Conservation (phyloP, 1,284 basidiomycete species). For the Serendipita sp. region DNA sequence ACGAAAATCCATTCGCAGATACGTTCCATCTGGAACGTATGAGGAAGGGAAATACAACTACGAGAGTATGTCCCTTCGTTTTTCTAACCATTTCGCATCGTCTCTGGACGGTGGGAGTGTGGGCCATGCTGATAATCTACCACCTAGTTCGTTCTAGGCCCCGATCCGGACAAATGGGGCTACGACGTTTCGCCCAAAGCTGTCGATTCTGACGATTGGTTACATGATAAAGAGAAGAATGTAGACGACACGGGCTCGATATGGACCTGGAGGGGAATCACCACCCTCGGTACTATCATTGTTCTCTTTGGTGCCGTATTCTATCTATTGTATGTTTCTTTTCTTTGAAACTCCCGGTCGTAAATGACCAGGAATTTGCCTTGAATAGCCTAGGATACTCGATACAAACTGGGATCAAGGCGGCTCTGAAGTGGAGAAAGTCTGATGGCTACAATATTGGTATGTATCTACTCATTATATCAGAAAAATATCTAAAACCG, state of each 20-base stretch:
- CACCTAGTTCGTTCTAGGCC: no score
- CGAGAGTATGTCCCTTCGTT: no score
- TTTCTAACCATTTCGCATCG: no score
- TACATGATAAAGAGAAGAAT: slow-evolving; percentile 52
- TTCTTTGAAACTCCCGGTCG: neutral
- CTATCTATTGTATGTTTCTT: slow-evolving; percentile 18
- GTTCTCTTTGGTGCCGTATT: slow-evolving; percentile 35
- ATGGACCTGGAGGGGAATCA: slow-evolving; percentile 35
- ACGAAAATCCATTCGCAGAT: no score
- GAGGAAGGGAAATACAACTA: no score
- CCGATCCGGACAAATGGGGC: neutral
- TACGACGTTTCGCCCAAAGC: neutral
- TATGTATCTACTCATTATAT: slow-evolving; percentile 14
- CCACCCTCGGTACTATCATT: slow-evolving; percentile 50
- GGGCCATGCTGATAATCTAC: no score
- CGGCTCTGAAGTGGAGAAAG: neutral
- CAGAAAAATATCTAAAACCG: slow-evolving; percentile 15
- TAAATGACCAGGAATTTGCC: neutral
- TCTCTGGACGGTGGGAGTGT: no score
- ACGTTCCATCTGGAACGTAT: no score
- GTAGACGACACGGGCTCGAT: slow-evolving; percentile 23
- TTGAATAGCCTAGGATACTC: neutral
- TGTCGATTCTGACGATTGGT: slow-evolving; percentile 49
- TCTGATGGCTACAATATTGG: slow-evolving; percentile 27
- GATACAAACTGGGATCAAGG: neutral